Conservation (phyloP, 2,329 filamentous ascomycete species). For the Simplicillium sp. region DNA sequence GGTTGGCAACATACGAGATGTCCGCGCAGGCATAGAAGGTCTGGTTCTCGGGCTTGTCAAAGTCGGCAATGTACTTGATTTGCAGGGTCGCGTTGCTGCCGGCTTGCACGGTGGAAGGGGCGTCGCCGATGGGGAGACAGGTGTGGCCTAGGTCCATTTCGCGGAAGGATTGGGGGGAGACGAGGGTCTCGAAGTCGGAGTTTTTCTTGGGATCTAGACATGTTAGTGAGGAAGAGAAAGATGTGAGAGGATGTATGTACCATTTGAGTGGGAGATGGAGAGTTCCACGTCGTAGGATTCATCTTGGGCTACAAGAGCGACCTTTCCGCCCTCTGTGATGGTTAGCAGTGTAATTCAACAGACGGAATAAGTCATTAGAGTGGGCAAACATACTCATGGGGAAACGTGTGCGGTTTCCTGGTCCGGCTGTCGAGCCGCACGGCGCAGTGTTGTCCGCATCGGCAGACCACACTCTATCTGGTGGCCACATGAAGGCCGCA, state of each 20-base stretch:
- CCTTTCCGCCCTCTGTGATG: slow-evolving; percentile 37
- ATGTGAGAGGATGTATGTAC: slow-evolving; percentile 20
- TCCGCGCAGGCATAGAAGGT: slow-evolving; percentile 41
- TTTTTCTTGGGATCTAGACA: slow-evolving; percentile 26
- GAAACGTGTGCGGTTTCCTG: slow-evolving; percentile 43
- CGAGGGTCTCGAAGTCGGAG: slow-evolving; percentile 28
- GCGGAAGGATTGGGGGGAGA: slow-evolving; percentile 22
- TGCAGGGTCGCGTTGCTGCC: slow-evolving; percentile 39
- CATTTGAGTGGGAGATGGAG: slow-evolving; percentile 39
- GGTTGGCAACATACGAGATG: slow-evolving; percentile 28
- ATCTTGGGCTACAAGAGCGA: slow-evolving; percentile 47
- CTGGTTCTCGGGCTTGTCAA: slow-evolving; percentile 29
- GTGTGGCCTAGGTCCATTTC: slow-evolving; percentile 35
- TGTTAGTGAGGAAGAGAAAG: neutral
- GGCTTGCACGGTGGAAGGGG: slow-evolving; percentile 21
- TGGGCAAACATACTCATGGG: slow-evolving; percentile 34
- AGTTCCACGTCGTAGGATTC: slow-evolving; percentile 46
- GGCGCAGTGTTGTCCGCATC: slow-evolving; percentile 45
- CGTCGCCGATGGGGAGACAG: slow-evolving; percentile 28
- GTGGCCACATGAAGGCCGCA: slow-evolving; percentile 52
- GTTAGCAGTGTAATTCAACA: neutral
- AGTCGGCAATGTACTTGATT: slow-evolving; percentile 35
- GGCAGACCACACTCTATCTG: slow-evolving; percentile 45
- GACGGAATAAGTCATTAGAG: neutral
- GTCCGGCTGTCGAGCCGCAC: slow-evolving; percentile 41